phyloP scores from a whole-genome alignment of 192 early-diverging fungal species.

The Umbelopsis sp. region DNA sequence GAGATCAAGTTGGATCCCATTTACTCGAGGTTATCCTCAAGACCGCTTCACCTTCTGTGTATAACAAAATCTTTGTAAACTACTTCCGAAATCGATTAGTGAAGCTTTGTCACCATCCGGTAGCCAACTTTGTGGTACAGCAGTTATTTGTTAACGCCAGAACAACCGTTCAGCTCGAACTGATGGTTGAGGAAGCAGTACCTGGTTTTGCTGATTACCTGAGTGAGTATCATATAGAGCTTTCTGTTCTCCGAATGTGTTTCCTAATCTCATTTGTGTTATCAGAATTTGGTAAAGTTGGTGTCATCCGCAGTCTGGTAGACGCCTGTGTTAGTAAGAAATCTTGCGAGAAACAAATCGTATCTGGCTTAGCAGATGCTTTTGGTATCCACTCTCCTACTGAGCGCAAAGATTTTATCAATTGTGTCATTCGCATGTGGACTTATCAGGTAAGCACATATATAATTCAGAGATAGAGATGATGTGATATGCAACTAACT shows the following conservation, averaged over 20 bases:
- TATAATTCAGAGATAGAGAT: not conserved
- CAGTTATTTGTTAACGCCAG: conserved; percentile 65
- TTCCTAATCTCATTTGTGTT: conserved; percentile 1
- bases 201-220: conserved; percentile 62
- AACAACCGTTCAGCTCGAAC: conserved; percentile 57
- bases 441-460: conserved; percentile 44
- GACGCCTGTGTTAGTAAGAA: conserved; percentile 64
- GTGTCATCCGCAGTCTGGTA: conserved; percentile 70
- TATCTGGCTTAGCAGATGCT: conserved; percentile 55
- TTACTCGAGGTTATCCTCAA: conserved; percentile 72
- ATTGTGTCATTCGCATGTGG: conserved; percentile 63
- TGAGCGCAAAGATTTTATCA: conserved; percentile 53
- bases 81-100: conserved; percentile 66
- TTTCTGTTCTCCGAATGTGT: not conserved
- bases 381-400: conserved; percentile 52
- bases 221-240: conserved; percentile 37
- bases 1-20: conserved; percentile 78
- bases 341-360: conserved; percentile 58
- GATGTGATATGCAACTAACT: not conserved
- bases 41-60: conserved; percentile 51
- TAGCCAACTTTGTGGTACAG: conserved; percentile 88
- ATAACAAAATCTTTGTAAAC: conserved; percentile 63
- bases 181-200: conserved; percentile 65
- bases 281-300: conserved; percentile 55
- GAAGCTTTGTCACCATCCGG: conserved; percentile 66